Base-by-base conservation (phyloP, 129 eudicot genomes). In the Lonicera japonica region DNA sequence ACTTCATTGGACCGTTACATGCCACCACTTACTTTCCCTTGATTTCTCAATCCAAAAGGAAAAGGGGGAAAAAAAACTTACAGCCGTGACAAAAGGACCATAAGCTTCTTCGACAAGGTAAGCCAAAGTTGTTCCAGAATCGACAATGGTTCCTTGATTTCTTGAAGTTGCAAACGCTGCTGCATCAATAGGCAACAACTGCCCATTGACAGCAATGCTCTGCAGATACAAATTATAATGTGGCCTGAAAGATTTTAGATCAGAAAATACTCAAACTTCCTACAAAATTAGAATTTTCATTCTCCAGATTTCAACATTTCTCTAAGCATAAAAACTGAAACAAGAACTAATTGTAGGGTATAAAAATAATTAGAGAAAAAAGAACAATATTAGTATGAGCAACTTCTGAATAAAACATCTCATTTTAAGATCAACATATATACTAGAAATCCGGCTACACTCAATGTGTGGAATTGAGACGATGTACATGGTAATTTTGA, bases 41-140 rank as follows among this genome's bases (percentile, higher is more conserved):
- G n/a, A 43, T 43, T 43, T 43, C 2, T 43, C 13, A 43, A 43
- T 43, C 16, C 50, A 1, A 45, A 25, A 16, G n/a, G 25, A 64
- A 40, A 4, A 62, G 45, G 6, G 6, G 13, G 69, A 72, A 56
- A n/a, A 24, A 29, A 23, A 69, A 68, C 96, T 85, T 77, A 94
- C 99, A 63, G 92, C 84, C 68, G 54, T 66, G 59, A 94, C 89
- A 69, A 94, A 75, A 56, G 96, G 92, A 52, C 85, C 95, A 79
- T 82, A 94, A 23, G 96, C 99, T 76, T 87, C 99, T 68, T 58
- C 92, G 24, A 85, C 86, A 25, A 94, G 89, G 75, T 94, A 94
- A n/a, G 95, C 76, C 80, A 94, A 81, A 64, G 99, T 94, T 65
- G 99, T 94, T 76, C 99, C 99, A 14, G 95, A 85, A 59, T 94